Conservation (phyloP, 345 rosid genomes). For the Microthlaspi erraticum region DNA sequence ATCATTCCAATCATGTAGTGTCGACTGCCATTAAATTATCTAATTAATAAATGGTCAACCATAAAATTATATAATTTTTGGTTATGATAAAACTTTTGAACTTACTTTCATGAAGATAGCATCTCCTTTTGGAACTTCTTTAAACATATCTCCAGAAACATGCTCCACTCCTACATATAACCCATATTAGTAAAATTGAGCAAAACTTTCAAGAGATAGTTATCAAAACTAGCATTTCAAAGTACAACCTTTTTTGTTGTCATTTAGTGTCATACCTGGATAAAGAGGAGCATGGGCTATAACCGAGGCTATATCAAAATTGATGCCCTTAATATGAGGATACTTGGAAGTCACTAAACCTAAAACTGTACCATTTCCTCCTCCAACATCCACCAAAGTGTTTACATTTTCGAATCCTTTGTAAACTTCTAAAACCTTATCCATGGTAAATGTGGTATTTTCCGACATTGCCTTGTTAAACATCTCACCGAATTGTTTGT, state of each 20-base stretch:
- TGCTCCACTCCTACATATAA: slow-evolving; percentile 62
- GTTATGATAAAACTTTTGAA: too few relatives aligned
- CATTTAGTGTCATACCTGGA: slow-evolving; percentile 39
- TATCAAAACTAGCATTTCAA: not conserved
- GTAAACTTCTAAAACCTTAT: slow-evolving; percentile 51
- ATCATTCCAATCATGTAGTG: slow-evolving; percentile 25
- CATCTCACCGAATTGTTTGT: slow-evolving; percentile 46
- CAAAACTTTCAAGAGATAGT: too few relatives aligned
- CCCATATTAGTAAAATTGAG: too few relatives aligned
- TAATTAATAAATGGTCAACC: not conserved
- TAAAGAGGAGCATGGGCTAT: too few relatives aligned
- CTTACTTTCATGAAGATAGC: slow-evolving; percentile 82
- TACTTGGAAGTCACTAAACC: too few relatives aligned
- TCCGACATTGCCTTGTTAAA: slow-evolving; percentile 58
- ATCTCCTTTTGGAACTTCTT: slow-evolving; percentile 64
- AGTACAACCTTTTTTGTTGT: not conserved
- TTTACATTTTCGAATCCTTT: slow-evolving; percentile 52
- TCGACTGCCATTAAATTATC: not conserved
- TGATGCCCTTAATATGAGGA: too few relatives aligned
- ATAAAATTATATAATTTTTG: too few relatives aligned
- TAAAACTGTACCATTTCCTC: too few relatives aligned
- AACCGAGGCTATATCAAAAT: too few relatives aligned
- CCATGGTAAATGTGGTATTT: slow-evolving; percentile 48
- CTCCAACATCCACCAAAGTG: slow-evolving; percentile 62
- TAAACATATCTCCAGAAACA: slow-evolving; percentile 81